Percentiles rank a stretch among this genome's conserved stretches.
Conservation (phyloP, 345 rosid genomes). For the Eucalyptus pauciflora region DNA sequence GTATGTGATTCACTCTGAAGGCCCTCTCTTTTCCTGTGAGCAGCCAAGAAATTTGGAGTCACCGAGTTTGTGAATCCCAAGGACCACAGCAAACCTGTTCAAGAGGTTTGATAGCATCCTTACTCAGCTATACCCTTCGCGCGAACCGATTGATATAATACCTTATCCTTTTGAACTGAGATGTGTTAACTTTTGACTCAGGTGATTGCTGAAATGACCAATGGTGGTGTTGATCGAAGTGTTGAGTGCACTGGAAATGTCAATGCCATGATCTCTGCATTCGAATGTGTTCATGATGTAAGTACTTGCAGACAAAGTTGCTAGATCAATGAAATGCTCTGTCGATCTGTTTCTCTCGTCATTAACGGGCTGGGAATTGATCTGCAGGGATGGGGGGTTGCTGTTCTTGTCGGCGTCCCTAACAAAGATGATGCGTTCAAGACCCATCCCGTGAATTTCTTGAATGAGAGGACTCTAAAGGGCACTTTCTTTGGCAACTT, state of each 20-base stretch:
- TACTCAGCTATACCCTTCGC: neutral
- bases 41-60: slow-evolving; percentile 38
- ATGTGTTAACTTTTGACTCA: neutral
- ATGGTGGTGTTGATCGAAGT: slow-evolving; percentile 74
- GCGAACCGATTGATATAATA: neutral
- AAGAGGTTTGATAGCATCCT: slow-evolving; percentile 3
- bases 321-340: neutral
- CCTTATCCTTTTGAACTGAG: neutral
- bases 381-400: slow-evolving; percentile 47
- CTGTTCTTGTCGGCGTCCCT: slow-evolving; percentile 40
- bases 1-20: neutral
- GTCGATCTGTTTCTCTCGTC: neutral
- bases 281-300: slow-evolving; percentile 85
- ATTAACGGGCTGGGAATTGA: neutral
- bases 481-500: slow-evolving; percentile 54
- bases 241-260: slow-evolving; percentile 69
- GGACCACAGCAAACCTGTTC: slow-evolving; percentile 23
- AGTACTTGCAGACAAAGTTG: neutral
- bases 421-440: slow-evolving; percentile 39
- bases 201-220: slow-evolving; percentile 71
- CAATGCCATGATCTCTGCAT: slow-evolving; percentile 77
- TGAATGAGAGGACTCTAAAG: slow-evolving; percentile 37
- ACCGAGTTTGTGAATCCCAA: slow-evolving; percentile 35
- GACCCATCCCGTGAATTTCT: slow-evolving; percentile 31
- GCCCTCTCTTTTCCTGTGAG: neutral